phyloP scores from a whole-genome alignment of 805 yeast genomes.

The Cyberlindnera sargentensis region DNA sequence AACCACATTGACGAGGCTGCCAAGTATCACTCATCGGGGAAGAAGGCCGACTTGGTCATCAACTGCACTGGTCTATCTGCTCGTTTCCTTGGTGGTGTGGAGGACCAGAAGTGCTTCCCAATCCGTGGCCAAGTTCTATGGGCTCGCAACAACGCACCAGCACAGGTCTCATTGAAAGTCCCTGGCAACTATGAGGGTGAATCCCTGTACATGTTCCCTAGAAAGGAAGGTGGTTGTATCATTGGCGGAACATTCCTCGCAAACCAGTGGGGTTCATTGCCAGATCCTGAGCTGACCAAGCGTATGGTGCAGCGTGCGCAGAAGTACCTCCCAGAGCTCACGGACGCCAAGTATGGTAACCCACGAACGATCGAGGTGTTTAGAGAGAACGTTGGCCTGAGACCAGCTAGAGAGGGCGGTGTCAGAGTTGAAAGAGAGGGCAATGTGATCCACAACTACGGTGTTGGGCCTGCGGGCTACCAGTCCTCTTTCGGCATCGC shows the following conservation, averaged over 20 bases:
- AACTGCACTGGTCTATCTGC: conserved; percentile 54
- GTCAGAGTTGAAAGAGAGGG: conserved; percentile 41
- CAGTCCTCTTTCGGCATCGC: conserved; percentile 68
- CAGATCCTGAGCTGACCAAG: conserved; percentile 38
- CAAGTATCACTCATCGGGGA: conserved; percentile 30
- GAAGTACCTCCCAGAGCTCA: conserved; percentile 25
- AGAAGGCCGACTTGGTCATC: conserved; percentile 41
- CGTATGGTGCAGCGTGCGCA: conserved; percentile 32
- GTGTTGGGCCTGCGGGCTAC: conserved; percentile 73
- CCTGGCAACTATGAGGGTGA: conserved; percentile 34
- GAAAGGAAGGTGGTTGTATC: conserved; percentile 67
- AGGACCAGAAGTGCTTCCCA: conserved; percentile 39
- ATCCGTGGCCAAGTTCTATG: conserved; percentile 56
- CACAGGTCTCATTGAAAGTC: conserved; percentile 25
- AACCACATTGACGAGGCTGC: conserved; percentile 43
- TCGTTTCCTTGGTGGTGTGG: conserved; percentile 35
- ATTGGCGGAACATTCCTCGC: conserved; percentile 46
- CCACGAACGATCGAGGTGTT: conserved; percentile 37
- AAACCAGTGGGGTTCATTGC: conserved; percentile 26
- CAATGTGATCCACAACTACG: conserved; percentile 53
- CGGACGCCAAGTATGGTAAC: conserved; percentile 24
- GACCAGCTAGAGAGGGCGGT: conserved; percentile 63
- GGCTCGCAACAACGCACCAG: conserved; percentile 20
- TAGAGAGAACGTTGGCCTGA: conserved; percentile 52
- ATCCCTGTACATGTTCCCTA: conserved; percentile 54